phyloP scores from a whole-genome alignment of 2,329 filamentous ascomycete species.

The Venturia asperata region DNA sequence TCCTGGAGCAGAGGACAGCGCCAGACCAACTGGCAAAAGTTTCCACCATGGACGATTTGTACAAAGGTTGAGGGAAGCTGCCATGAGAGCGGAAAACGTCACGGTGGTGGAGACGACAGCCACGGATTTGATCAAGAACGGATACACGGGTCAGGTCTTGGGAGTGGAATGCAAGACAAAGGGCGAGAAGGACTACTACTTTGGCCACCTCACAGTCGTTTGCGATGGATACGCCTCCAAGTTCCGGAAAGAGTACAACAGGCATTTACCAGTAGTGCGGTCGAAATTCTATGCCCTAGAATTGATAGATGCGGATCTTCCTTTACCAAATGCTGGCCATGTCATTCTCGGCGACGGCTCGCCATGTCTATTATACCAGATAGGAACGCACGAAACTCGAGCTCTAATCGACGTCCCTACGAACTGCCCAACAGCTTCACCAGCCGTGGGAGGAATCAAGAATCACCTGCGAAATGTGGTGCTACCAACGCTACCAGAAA shows the following conservation, averaged over 20 bases:
- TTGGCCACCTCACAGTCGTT: slow-evolving; percentile 79
- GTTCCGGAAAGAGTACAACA: slow-evolving; percentile 75
- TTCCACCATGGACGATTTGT: slow-evolving; percentile 98
- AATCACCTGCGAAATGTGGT: slow-evolving; percentile 74
- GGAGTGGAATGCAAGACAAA: slow-evolving; percentile 73
- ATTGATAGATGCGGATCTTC: slow-evolving; percentile 77
- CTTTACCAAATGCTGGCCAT: slow-evolving; percentile 69
- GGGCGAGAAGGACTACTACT: slow-evolving; percentile 63
- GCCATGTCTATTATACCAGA: slow-evolving; percentile 91
- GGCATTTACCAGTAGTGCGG: slow-evolving; percentile 59
- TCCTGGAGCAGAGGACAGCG: slow-evolving; percentile 31
- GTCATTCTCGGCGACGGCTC: slow-evolving; percentile 73
- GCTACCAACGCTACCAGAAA: slow-evolving; percentile 66
- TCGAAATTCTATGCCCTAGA: slow-evolving; percentile 93
- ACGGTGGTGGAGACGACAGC: slow-evolving; percentile 87
- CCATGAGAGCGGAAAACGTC: slow-evolving; percentile 70
- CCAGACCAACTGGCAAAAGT: slow-evolving; percentile 61
- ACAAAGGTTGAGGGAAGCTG: slow-evolving; percentile 68
- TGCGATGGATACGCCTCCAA: slow-evolving; percentile 90
- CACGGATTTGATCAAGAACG: slow-evolving; percentile 63
- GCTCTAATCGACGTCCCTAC: slow-evolving; percentile 82
- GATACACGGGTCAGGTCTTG: slow-evolving; percentile 63
- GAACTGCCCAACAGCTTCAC: slow-evolving; percentile 63
- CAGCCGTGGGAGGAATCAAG: slow-evolving; percentile 73
- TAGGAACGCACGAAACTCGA: slow-evolving; percentile 88